Evolutionary conservation across 345 rosid genomes (phyloP), one percentile per base, ranked within the genome.

Genomic region (Diplotaxis tenuifolia): DNA sequence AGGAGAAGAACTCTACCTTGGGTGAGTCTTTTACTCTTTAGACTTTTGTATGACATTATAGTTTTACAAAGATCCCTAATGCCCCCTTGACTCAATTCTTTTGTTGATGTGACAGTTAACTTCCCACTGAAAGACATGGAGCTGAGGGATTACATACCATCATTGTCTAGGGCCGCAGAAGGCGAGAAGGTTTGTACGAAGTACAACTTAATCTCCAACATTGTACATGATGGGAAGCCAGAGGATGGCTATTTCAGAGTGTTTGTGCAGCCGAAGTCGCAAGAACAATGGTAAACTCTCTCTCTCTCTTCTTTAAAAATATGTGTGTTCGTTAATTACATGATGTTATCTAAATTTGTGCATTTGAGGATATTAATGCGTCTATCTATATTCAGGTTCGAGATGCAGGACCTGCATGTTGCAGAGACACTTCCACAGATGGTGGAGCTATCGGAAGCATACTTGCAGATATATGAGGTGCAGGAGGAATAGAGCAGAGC

Each of bases 151-250:
- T 92, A 88, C 84, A 95, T 95, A 77, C 99, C 98, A 36, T 79
- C 98, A 42, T 76, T 94, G 76, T 92, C 93, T 38, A 67, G 74
- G 59, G 86, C 88, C 27, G 80, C 80, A 67, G 94, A 82, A 79
- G 84, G 86, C 20, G 85, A 84, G 74, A 92, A 42, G 72, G 62
- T 80, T 57, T 81, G 89, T 54, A 79, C 97, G 0, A 96, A 89
- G 87, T 96, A 92, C 72, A 96, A 92, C 83, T 77, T 96, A 75
- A 92, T 96, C 18, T 97, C 97, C 12, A 89, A 96, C 72, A 82
- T 92, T n/a, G 98, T 96, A 73, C 99, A 92, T 78, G 99, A 96
- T 65, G 96, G 97, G 20, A 92, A 92, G 68, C 99, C 99, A 32
- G 94, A 90, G 38, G 99, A 87, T 63, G 99, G 97, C 0, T 84